phyloP scores from a whole-genome alignment of 2,329 filamentous ascomycete species.

The Xylariaceae sp. region DNA sequence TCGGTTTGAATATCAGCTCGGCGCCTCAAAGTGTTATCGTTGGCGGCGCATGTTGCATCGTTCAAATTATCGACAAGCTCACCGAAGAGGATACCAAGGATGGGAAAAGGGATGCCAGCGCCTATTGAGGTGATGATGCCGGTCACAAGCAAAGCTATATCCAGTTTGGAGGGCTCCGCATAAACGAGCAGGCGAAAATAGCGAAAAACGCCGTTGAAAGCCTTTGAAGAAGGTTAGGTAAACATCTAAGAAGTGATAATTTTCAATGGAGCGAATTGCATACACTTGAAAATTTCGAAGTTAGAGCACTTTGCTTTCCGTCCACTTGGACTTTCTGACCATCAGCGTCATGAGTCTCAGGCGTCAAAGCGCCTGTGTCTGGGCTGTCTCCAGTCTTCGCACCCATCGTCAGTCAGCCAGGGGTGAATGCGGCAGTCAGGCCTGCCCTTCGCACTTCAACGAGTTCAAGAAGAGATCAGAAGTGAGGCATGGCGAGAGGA shows the following conservation, averaged over 20 bases:
- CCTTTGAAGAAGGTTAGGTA: constrained; percentile 7
- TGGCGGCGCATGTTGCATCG: constrained; percentile 46
- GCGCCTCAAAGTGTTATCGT: constrained; percentile 9
- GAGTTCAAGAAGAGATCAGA: too few relatives aligned
- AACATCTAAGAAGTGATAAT: background rate
- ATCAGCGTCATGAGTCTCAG: constrained; percentile 6
- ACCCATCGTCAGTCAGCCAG: too few relatives aligned
- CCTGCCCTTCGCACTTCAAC: too few relatives aligned
- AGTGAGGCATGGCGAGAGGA: too few relatives aligned
- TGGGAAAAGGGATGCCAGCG: constrained; percentile 59
- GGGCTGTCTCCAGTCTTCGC: background rate
- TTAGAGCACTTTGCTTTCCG: background rate
- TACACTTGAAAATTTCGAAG: constrained; percentile 13
- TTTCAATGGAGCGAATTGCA: background rate
- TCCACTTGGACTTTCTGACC: constrained; percentile 4
- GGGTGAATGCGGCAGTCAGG: too few relatives aligned
- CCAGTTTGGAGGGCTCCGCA: constrained; percentile 41
- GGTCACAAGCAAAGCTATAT: constrained; percentile 38
- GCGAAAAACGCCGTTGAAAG: constrained; percentile 27
- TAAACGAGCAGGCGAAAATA: constrained; percentile 45
- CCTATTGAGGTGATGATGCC: constrained; percentile 46
- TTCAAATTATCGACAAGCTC: constrained; percentile 61
- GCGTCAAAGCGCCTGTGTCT: constrained; percentile 7
- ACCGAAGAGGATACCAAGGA: constrained; percentile 62
- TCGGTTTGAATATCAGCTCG: constrained; percentile 32